Percentiles rank a stretch among this genome's conserved stretches.
phyloP scores from a whole-genome alignment of 352 stramenopile species.

The Thalassiosira livingstoniorum region DNA sequence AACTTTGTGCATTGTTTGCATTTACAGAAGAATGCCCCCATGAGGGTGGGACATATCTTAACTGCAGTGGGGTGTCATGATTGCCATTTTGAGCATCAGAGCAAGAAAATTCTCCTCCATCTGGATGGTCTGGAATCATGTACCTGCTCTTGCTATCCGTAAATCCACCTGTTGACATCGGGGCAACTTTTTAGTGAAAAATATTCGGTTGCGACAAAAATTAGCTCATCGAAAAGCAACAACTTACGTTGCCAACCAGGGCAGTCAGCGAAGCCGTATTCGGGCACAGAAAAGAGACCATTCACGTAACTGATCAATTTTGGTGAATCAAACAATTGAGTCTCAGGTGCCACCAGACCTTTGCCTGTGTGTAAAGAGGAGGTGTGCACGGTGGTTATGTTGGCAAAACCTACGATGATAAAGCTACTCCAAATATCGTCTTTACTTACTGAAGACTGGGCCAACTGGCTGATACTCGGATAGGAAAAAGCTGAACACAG shows the following conservation, averaged over 20 bases:
- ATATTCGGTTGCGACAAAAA: no score
- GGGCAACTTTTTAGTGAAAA: no score
- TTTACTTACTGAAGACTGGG: no score
- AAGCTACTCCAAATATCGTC: no score
- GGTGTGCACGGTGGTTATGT: no score
- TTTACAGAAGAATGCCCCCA: no score
- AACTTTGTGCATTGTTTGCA: constrained; percentile 32
- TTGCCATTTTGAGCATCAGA: neutral
- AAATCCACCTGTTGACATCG: no score
- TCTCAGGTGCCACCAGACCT: constrained; percentile 66
- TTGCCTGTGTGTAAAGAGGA: no score
- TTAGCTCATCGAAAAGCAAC: no score
- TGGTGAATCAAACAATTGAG: constrained; percentile 62
- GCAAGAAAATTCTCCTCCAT: constrained; percentile 41
- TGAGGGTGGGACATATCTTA: constrained; percentile 46
- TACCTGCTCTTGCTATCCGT: no score
- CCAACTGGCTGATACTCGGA: constrained; percentile 61
- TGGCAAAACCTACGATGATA: no score
- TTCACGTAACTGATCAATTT: constrained; percentile 69
- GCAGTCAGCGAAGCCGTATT: constrained; percentile 65
- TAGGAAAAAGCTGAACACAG: constrained; percentile 82
- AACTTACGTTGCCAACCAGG: constrained; percentile 50
- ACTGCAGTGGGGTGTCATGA: constrained; percentile 25
- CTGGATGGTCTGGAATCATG: constrained; percentile 39
- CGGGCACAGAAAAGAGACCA: constrained; percentile 55